Evolutionary conservation across 2,329 filamentous ascomycete species (phyloP).

Genomic region (Immersiporthe knoxdaviesiana): DNA sequence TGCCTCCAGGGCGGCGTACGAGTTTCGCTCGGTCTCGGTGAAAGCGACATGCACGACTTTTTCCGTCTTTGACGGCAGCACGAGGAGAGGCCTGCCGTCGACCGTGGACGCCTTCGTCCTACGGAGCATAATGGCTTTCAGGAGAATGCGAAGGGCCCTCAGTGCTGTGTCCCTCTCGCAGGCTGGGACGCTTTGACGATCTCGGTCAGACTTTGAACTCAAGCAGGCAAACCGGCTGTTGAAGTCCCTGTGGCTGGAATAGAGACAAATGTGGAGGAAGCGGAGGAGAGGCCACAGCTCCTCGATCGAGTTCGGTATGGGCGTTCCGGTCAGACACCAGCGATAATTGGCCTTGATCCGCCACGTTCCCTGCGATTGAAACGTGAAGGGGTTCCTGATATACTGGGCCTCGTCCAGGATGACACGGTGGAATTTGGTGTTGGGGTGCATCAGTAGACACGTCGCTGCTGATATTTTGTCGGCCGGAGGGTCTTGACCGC

Average conservation of each 20-base stretch:
- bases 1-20: constrained; percentile 69
- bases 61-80: constrained; percentile 67
- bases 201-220: constrained; percentile 30
- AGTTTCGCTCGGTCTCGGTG: constrained; percentile 63
- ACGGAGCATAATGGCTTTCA: constrained; percentile 80
- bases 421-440: constrained; percentile 66
- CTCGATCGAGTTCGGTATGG: constrained; percentile 83
- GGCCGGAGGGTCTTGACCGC: constrained; percentile 42
- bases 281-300: constrained; percentile 79
- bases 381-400: constrained; percentile 75
- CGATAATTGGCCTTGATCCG: constrained; percentile 63
- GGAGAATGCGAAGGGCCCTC: constrained; percentile 70
- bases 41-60: constrained; percentile 67
- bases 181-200: constrained; percentile 41
- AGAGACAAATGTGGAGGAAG: constrained; percentile 78
- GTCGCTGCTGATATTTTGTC: constrained; percentile 41
- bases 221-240: constrained; percentile 49
- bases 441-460: constrained; percentile 64
- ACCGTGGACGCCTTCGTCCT: constrained; percentile 80
- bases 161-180: constrained; percentile 66
- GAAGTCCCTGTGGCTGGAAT: constrained; percentile 68
- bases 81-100: constrained; percentile 76
- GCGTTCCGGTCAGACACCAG: constrained; percentile 79
- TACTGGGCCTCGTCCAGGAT: constrained; percentile 81
- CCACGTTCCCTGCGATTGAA: constrained; percentile 62